Conservation (phyloP, 176 grass and related monocot species). For the Paspalum vaginatum region DNA sequence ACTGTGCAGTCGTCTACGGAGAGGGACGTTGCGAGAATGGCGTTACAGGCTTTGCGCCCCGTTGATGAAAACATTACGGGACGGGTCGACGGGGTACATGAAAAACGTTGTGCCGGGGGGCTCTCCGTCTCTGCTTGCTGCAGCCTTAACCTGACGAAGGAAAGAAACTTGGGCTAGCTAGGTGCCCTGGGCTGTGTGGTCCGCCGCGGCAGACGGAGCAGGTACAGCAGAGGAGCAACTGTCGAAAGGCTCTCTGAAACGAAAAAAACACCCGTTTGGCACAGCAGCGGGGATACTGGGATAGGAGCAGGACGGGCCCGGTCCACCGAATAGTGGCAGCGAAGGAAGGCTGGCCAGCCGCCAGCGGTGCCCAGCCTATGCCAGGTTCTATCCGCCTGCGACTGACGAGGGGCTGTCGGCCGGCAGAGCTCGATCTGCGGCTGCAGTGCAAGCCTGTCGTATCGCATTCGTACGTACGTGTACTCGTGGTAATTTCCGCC, state of each 20-base stretch:
- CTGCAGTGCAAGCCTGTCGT: not conserved
- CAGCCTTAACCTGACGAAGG: constrained; percentile 33
- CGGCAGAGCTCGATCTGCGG: not conserved
- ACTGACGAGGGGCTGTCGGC: constrained; percentile 18
- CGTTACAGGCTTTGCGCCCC: not conserved
- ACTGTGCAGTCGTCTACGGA: not conserved
- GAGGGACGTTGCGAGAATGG: not conserved
- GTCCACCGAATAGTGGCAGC: not conserved
- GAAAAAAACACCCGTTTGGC: constrained; percentile 15
- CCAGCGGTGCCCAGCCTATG: no score
- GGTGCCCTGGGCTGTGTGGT: not conserved
- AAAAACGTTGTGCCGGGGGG: not conserved
- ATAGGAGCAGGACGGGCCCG: constrained; percentile 4
- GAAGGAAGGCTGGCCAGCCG: no score
- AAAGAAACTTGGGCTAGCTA: constrained; percentile 4
- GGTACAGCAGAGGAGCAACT: constrained; percentile 10
- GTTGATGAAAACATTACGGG: not conserved
- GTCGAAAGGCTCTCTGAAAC: constrained; percentile 28
- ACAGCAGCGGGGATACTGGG: not conserved
- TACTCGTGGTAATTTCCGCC: not conserved
- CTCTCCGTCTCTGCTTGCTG: not conserved
- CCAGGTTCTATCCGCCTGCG: constrained; percentile 18
- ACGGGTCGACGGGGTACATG: not conserved
- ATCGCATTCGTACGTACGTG: not conserved
- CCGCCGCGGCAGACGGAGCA: constrained; percentile 1